phyloP scores from a whole-genome alignment of 2,329 filamentous ascomycete genomes.

The Anisogramma anomala region DNA sequence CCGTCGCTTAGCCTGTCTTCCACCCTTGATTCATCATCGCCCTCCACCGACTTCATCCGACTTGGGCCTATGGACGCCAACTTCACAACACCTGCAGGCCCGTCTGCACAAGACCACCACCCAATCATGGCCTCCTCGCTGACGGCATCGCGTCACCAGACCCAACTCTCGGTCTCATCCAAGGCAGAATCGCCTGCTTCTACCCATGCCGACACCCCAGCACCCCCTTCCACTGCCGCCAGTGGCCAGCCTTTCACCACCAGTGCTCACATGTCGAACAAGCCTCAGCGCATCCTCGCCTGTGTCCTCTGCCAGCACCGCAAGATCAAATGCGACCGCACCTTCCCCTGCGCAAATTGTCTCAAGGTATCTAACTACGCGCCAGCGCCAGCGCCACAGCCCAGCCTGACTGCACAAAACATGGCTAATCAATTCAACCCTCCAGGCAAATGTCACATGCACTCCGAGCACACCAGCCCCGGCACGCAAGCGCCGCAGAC shows the following conservation, averaged over 20 bases:
- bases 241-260: not conserved
- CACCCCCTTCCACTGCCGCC: not conserved
- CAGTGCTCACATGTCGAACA: slow-evolving; percentile 16
- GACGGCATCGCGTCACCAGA: slow-evolving; percentile 1
- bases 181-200: slow-evolving; percentile 3
- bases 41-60: no score
- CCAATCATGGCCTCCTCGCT: slow-evolving; percentile 5
- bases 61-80: no score
- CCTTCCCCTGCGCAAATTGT: slow-evolving; percentile 48
- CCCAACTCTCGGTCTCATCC: not conserved
- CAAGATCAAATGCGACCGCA: slow-evolving; percentile 52
- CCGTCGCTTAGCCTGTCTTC: no score
- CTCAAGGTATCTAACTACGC: slow-evolving; percentile 48
- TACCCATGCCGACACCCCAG: not conserved
- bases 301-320: slow-evolving; percentile 49
- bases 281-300: slow-evolving; percentile 36
- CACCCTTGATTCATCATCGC: no score
- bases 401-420: no score
- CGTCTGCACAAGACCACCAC: not conserved
- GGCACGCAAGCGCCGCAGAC: slow-evolving; percentile 45
- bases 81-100: no score
- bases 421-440: no score
- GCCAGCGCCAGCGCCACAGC: no score
- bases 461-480: slow-evolving; percentile 49
- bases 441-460: slow-evolving; percentile 46